phyloP scores from a whole-genome alignment of 805 yeast species.

The Starmerella cellae region DNA sequence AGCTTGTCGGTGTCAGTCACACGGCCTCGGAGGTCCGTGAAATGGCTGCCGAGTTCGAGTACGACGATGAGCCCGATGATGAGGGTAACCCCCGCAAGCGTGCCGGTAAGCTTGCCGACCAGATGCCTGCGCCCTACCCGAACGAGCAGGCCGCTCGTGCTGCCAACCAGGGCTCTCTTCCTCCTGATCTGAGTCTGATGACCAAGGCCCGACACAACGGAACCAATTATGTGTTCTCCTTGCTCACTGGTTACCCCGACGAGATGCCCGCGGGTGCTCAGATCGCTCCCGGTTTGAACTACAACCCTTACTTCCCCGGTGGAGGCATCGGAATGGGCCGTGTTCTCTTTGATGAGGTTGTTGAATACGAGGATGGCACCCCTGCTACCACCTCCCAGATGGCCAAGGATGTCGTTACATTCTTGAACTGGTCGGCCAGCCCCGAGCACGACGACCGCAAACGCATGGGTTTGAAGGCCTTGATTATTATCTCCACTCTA shows the following conservation, averaged over 20 bases:
- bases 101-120: conserved; percentile 94
- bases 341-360: conserved; percentile 91
- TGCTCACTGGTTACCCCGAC: conserved; percentile 97
- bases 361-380: conserved; percentile 98
- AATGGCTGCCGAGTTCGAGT: conserved; percentile 92
- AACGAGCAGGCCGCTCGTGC: conserved; percentile 99
- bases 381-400: conserved; percentile 96
- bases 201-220: conserved; percentile 99
- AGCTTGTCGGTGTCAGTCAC: conserved; percentile 92
- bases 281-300: conserved; percentile 88
- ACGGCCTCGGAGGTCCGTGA: conserved; percentile 78
- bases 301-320: conserved; percentile 99
- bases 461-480: conserved; percentile 88
- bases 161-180: conserved; percentile 97
- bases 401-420: conserved; percentile 96
- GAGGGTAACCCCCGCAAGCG: conserved; percentile 97
- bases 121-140: conserved; percentile 87
- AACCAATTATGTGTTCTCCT: conserved; percentile 83
- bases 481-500: conserved; percentile 63
- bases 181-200: conserved; percentile 93
- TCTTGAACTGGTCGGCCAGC: conserved; percentile 96
- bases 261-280: conserved; percentile 96
- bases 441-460: conserved; percentile 98
- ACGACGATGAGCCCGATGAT: conserved; percentile 91
- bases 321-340: conserved; percentile 99